Base-by-base conservation (phyloP, 139 green algal species). In the Asterochloris sp. region DNA sequence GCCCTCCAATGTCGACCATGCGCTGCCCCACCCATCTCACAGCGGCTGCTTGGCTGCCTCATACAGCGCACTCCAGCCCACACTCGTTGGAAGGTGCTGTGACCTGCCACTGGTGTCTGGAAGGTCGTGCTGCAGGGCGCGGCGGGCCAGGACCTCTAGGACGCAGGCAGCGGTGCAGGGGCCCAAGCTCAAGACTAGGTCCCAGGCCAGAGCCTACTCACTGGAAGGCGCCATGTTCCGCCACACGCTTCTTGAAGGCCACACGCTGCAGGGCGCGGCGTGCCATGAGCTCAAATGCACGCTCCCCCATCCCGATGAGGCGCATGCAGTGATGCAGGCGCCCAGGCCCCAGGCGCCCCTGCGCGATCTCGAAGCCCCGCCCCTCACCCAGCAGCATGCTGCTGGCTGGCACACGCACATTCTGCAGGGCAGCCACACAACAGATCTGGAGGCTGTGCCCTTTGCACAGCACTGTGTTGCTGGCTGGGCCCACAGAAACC, bases 281-380 rank as follows among this genome's bases (percentile, higher is more conserved):
- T 1, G 88, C 85, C 80, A 95, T 91, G 27, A 96, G 83, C 75
- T 88, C 85, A 54, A 99, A 75, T 0, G 89, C 92, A 0, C 94
- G 87, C 87, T 99, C 94, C 0, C 86, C 95, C 87, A 92, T 90
- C 24, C 83, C 95, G 19, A 99, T 88, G 28, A 96, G 74, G 14
- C 97, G 93, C 96, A 99, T 99, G 92, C 97, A 99, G 92, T 99
- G 97, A 89, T 99, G 97, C 83, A 99, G 88, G n/a, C 97, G 89
- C 0, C 97, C 97, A 0, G 97, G 97, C 13, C 97, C 97, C 78
- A 99, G 88, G 12, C 97, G 91, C 9, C 95, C 93, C 88, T 99
- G 95, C n/a, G 97, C 97, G 66, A 99, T 98, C 90, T 99, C 97
- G 84, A 99, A 99, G 60, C 97, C 97, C 16, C 94, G 90, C 0